Conservation (phyloP, 1,284 basidiomycete genomes). For the Neolentinus lepideus region DNA sequence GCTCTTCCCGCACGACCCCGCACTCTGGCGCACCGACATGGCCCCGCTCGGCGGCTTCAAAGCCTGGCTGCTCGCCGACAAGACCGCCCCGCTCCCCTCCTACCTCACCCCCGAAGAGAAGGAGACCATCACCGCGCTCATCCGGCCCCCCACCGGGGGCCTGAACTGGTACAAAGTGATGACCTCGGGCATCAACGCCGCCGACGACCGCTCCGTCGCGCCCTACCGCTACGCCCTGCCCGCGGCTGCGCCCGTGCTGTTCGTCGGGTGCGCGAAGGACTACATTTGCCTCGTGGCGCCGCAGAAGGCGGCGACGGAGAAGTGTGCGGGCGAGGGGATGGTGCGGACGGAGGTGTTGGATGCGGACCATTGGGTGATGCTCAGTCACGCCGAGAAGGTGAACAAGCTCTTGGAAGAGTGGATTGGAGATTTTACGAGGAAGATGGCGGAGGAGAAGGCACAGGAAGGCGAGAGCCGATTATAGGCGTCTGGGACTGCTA, state of each 20-base stretch:
- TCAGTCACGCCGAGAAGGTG: constrained; percentile 18
- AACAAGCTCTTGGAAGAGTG: constrained; percentile 18
- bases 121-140: background rate
- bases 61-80: constrained; percentile 18
- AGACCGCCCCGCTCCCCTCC: constrained; percentile 13
- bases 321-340: constrained; percentile 10
- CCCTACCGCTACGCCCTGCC: background rate
- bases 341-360: constrained; percentile 21
- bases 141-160: constrained; percentile 10
- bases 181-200: constrained; percentile 12
- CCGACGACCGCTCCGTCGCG: constrained; percentile 13
- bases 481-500: background rate
- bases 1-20: constrained; percentile 20
- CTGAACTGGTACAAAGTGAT: constrained; percentile 23
- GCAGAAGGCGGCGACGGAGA: constrained; percentile 9
- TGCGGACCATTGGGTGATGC: constrained; percentile 24
- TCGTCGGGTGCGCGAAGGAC: constrained; percentile 17
- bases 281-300: constrained; percentile 13
- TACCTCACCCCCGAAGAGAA: constrained; percentile 14
- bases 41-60: constrained; percentile 17
- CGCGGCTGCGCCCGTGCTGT: constrained; percentile 12
- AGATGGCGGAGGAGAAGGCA: background rate
- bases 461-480: background rate
- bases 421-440: constrained; percentile 5
- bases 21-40: constrained; percentile 18